Base-by-base conservation (phyloP, 2,329 filamentous ascomycete species). In the Dactylellina leptospora region DNA sequence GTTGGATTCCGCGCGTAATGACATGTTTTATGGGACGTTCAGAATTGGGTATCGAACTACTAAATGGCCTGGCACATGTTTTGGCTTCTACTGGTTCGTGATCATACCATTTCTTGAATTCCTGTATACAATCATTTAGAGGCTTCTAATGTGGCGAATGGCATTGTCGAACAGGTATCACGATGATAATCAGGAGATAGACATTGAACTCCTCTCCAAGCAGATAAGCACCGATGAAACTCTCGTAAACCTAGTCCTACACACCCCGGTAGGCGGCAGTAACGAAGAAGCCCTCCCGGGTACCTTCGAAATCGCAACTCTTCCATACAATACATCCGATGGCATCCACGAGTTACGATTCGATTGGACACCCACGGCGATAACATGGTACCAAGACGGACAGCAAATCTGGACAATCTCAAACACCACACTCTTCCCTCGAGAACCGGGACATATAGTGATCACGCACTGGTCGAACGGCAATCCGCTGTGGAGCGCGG, bases 381-480 rank as follows among this genome's bases (percentile, higher is more conserved):
- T 93, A 6, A 78, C 84, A 9, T 93, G 91, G 79, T 92, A 88
- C 77, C 87, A 86, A 1, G 90, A 93, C 78, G 85, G 85, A 44
- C 62, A 80, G 6, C 79, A 83, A 8, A 80, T 92, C 11, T 82
- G 84, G 27, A 81, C 82, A 50, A 87, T 90, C 82, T 77, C 80
- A 1, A 84, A 85, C 8, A 81, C 79, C 0, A 77, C 82, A 1
- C 82, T 83, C 0, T 82, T 90, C 22, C 90, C 90, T 0, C 82
- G 81, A 1, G 80, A 81, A 8, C 80, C 86, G 0, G 90, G 90
- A 0, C 85, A 88, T 77, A 78, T 93, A 42, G 85, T 90, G 54
- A 80, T 93, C 61, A 89, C 87, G 76, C 90, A 93, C 78, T 85
- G 90, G 90, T 91, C 88, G 78, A 93, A 92, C 75, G 90, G 90